These are phyloP conservation scores for Beta vulgaris DNA, from an alignment of 148 eudicot genomes.

Conservation along the genomic window DNA sequence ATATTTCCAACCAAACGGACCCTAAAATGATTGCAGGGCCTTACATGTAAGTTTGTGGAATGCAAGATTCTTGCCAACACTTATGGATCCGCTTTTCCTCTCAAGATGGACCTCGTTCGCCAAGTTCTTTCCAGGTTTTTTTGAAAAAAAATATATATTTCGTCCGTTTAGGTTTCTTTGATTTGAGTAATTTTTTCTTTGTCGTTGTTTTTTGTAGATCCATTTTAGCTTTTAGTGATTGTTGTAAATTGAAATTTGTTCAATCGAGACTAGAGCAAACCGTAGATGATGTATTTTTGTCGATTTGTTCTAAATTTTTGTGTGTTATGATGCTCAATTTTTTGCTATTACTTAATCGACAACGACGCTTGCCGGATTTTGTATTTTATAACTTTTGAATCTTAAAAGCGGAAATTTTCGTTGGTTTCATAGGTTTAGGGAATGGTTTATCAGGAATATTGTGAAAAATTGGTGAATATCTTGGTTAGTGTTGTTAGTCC, in stretches of 20 bases:
- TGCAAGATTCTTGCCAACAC: conserved; percentile 50
- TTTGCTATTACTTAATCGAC: not conserved
- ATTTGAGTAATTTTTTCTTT: not conserved
- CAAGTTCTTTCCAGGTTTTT: conserved; percentile 74
- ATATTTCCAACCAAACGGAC: no score
- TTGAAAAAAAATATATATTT: no score
- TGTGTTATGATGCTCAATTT: not conserved
- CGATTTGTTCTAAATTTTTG: not conserved
- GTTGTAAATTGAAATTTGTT: not conserved
- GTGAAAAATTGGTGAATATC: not conserved
- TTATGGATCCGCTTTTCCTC: conserved; percentile 82
- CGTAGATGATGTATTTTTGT: not conserved
- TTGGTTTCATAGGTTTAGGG: not conserved
- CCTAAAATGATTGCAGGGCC: no score
- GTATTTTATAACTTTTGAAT: no score
- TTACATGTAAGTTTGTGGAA: no score
- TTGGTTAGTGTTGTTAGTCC: not conserved
- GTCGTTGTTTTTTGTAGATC: not conserved
- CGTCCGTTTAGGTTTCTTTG: no score
- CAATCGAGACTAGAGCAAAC: not conserved
- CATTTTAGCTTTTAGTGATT: not conserved
- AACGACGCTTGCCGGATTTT: no score
- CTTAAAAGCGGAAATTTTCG: not conserved
- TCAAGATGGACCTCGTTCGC: conserved; percentile 80
- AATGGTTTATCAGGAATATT: not conserved